These are phyloP conservation scores for Trichoderma citrinoviride DNA, from an alignment of 2,329 filamentous ascomycete genomes.

Conservation along the genomic window DNA sequence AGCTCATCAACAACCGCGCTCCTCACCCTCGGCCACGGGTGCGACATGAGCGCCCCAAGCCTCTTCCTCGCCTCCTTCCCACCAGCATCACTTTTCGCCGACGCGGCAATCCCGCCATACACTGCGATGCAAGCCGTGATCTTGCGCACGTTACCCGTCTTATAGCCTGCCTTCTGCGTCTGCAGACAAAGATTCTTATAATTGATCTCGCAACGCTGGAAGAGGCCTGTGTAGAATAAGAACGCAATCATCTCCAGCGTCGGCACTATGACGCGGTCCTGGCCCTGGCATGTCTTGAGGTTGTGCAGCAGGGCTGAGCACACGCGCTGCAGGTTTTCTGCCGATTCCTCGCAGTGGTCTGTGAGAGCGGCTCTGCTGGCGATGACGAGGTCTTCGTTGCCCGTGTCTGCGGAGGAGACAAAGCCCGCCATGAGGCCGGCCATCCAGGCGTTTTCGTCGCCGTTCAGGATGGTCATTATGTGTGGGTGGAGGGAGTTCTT, in stretches of 20 bases:
- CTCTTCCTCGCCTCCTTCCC: conserved; percentile 61
- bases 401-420: conserved; percentile 72
- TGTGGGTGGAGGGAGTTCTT: conserved; percentile 37
- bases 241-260: conserved; percentile 76
- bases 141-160: conserved; percentile 77
- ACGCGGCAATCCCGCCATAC: conserved; percentile 65
- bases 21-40: conserved; percentile 77
- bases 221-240: conserved; percentile 62
- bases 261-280: conserved; percentile 72
- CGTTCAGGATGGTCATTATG: conserved; percentile 37
- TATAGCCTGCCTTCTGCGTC: conserved; percentile 77
- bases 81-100: conserved; percentile 31
- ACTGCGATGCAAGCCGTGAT: conserved; percentile 76
- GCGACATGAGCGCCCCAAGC: conserved; percentile 68
- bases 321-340: conserved; percentile 42
- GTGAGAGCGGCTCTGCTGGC: conserved; percentile 65
- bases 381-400: conserved; percentile 71
- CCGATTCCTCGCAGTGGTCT: conserved; percentile 47
- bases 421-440: conserved; percentile 62
- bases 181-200: conserved; percentile 62
- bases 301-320: conserved; percentile 54
- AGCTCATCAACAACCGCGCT: conserved; percentile 59
- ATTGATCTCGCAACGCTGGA: conserved; percentile 43
- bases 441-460: conserved; percentile 42
- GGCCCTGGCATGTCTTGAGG: conserved; percentile 50